phyloP scores from a whole-genome alignment of 371 early-diverging fungal species.

The Mortierella polycephala region DNA sequence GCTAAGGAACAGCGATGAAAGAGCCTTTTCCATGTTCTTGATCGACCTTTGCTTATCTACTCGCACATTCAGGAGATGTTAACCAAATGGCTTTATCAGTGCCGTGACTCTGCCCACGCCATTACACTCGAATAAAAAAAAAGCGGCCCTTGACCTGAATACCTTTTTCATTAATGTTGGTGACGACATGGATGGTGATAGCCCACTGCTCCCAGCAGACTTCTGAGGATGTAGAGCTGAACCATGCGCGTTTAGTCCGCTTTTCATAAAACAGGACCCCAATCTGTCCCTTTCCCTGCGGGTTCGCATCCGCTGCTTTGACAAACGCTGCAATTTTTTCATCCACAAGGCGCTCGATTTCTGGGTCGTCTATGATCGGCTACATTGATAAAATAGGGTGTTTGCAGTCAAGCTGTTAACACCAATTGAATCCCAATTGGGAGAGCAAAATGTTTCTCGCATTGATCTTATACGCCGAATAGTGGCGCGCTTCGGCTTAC shows the following conservation, averaged over 20 bases:
- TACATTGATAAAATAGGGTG: slow-evolving; percentile 13
- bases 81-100: not conserved
- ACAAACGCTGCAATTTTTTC: slow-evolving; percentile 65
- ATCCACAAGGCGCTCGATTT: slow-evolving; percentile 62
- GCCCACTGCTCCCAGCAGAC: slow-evolving; percentile 94
- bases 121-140: no score
- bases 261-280: slow-evolving; percentile 85
- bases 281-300: slow-evolving; percentile 62
- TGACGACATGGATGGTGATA: slow-evolving; percentile 69
- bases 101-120: no score
- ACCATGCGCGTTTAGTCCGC: slow-evolving; percentile 84
- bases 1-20: slow-evolving; percentile 63
- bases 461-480: not conserved
- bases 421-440: not conserved
- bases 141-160: slow-evolving; percentile 7
- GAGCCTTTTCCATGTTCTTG: slow-evolving; percentile 58
- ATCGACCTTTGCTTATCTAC: slow-evolving; percentile 56
- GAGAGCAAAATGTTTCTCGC: not conserved
- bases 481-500: slow-evolving; percentile 54
- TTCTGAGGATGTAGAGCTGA: slow-evolving; percentile 81
- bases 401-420: not conserved
- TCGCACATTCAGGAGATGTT: not conserved
- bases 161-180: slow-evolving; percentile 76
- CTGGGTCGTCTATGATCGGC: slow-evolving; percentile 63
- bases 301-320: slow-evolving; percentile 56